These are phyloP conservation scores for Fusarium sp. DNA, from an alignment of 2,329 filamentous ascomycete genomes.

Conservation along the genomic window DNA sequence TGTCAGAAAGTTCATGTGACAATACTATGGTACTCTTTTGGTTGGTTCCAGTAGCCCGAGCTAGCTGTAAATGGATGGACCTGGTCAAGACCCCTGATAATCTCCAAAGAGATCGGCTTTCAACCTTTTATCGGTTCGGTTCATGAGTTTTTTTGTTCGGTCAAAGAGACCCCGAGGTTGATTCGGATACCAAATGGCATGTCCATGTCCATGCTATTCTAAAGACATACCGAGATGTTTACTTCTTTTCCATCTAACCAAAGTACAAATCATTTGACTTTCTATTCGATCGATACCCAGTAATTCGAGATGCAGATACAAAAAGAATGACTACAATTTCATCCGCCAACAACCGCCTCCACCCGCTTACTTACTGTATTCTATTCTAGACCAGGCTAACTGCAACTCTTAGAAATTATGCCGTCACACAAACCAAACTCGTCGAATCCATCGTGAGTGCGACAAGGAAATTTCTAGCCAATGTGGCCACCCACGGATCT, in stretches of 20 bases:
- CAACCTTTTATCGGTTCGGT: slow-evolving; percentile 25
- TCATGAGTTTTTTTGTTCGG: slow-evolving; percentile 18
- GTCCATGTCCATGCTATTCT: neutral
- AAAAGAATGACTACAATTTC: neutral
- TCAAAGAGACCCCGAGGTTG: slow-evolving; percentile 25
- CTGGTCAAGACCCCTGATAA: slow-evolving; percentile 19
- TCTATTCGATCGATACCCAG: no score
- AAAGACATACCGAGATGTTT: neutral
- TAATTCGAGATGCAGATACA: neutral
- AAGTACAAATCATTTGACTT: neutral
- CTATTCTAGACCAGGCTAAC: neutral
- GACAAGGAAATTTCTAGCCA: slow-evolving; percentile 25
- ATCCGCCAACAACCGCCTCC: slow-evolving; percentile 40
- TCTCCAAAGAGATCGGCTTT: slow-evolving; percentile 3
- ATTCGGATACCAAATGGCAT: slow-evolving; percentile 9
- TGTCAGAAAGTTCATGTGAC: slow-evolving; percentile 1
- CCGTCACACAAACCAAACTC: slow-evolving; percentile 13
- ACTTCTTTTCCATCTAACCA: neutral
- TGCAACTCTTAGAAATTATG: slow-evolving; percentile 14
- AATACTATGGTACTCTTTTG: slow-evolving; percentile 18
- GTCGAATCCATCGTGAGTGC: slow-evolving; percentile 10
- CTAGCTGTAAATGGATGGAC: slow-evolving; percentile 11
- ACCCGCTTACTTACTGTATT: slow-evolving; percentile 24
- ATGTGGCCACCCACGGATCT: slow-evolving; percentile 24
- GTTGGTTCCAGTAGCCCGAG: slow-evolving; percentile 36